These are phyloP conservation scores for Chaetomiaceae sp. DNA, from an alignment of 2,329 filamentous ascomycete genomes.

Conservation along the genomic window DNA sequence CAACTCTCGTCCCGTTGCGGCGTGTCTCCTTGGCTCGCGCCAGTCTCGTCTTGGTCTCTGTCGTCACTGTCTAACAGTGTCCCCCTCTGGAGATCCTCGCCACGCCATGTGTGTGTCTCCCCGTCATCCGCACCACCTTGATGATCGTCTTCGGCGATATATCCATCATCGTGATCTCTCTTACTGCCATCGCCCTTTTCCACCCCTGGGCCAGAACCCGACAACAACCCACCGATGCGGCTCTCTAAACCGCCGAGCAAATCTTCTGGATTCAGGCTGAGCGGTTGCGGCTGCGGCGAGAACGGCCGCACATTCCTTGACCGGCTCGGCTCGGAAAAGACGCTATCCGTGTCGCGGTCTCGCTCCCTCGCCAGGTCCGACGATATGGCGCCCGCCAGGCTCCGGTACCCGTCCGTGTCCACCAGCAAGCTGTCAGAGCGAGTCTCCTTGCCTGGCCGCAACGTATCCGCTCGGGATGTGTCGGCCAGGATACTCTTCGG, in stretches of 20 bases:
- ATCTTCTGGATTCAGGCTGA: slow-evolving; percentile 30
- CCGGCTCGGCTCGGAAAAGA: slow-evolving; percentile 51
- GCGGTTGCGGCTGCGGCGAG: slow-evolving; percentile 45
- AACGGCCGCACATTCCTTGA: slow-evolving; percentile 51
- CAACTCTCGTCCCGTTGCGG: slow-evolving; percentile 20
- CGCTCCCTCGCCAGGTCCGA: slow-evolving; percentile 21
- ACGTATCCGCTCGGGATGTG: slow-evolving; percentile 32
- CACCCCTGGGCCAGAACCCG: background rate
- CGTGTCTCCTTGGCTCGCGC: slow-evolving; percentile 14
- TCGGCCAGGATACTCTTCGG: slow-evolving; percentile 59
- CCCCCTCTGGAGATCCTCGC: slow-evolving; percentile 19
- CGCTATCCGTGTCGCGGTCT: slow-evolving; percentile 42
- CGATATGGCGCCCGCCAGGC: slow-evolving; percentile 34
- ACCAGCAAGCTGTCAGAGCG: slow-evolving; percentile 51
- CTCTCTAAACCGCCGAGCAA: slow-evolving; percentile 24
- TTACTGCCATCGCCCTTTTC: background rate
- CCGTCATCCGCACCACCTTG: slow-evolving; percentile 17
- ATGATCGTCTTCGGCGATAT: slow-evolving; percentile 10
- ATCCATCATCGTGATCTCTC: slow-evolving; percentile 4
- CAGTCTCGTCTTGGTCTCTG: slow-evolving; percentile 14
- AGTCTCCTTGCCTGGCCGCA: slow-evolving; percentile 31
- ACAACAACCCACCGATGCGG: slow-evolving; percentile 1
- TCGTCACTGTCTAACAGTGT: slow-evolving; percentile 14
- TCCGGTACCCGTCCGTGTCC: slow-evolving; percentile 51
- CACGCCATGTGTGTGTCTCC: slow-evolving; percentile 23